These are phyloP conservation scores for Wickerhamiella kurtzmanii DNA, from an alignment of 805 yeast species.

Conservation along the genomic window DNA sequence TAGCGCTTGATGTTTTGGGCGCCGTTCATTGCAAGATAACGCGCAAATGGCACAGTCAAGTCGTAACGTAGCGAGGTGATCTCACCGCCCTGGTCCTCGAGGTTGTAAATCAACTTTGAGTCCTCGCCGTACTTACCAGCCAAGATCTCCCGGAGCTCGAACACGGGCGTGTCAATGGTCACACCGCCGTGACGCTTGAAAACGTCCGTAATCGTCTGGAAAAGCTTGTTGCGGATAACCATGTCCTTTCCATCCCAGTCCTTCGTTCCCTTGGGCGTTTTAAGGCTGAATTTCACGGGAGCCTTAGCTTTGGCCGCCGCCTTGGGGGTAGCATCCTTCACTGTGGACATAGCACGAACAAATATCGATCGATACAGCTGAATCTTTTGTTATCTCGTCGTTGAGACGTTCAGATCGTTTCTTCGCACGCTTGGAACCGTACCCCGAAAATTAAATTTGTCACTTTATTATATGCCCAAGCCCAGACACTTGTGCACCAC, in stretches of 20 bases:
- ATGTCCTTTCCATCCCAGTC: slow-evolving; percentile 98
- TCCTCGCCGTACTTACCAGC: slow-evolving; percentile 99
- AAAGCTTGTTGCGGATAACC: slow-evolving; percentile 84
- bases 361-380: not conserved
- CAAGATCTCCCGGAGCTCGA: slow-evolving; percentile 86
- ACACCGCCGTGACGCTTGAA: slow-evolving; percentile 97
- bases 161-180: slow-evolving; percentile 96
- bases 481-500: too few relatives aligned
- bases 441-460: not conserved
- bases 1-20: slow-evolving; percentile 80
- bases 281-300: slow-evolving; percentile 57
- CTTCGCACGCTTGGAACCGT: too few relatives aligned
- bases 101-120: slow-evolving; percentile 85
- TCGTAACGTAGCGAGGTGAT: slow-evolving; percentile 90
- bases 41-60: slow-evolving; percentile 94
- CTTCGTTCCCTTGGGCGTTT: slow-evolving; percentile 92
- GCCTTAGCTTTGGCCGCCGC: slow-evolving; percentile 8
- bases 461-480: too few relatives aligned
- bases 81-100: slow-evolving; percentile 99
- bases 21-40: slow-evolving; percentile 93
- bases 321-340: not conserved
- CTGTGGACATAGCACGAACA: not conserved
- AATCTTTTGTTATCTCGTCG: too few relatives aligned
- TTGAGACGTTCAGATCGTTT: too few relatives aligned
- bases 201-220: slow-evolving; percentile 52